Conservation (phyloP, 176 grass and related monocot genomes). For the Carex myosuroides region DNA sequence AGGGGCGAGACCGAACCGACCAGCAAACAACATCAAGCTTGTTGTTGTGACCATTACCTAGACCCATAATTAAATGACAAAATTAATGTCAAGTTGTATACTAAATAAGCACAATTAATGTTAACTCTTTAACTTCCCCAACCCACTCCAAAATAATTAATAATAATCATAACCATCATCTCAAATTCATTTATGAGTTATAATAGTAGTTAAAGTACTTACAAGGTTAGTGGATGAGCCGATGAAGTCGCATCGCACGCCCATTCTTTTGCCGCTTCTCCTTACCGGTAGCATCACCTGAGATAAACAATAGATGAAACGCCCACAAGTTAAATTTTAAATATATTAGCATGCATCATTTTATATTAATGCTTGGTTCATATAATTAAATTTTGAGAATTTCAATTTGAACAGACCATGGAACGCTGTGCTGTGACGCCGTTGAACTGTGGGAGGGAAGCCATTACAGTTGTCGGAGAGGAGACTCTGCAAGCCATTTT, state of each 20-base stretch:
- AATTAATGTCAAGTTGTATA: not conserved
- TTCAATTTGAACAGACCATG: slow-evolving; percentile 26
- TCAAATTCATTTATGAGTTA: not conserved
- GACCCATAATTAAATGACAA: not conserved
- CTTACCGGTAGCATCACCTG: slow-evolving; percentile 36
- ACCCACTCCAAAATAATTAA: not conserved
- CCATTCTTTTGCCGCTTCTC: slow-evolving; percentile 34
- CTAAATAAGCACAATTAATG: not conserved
- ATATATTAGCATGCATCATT: not conserved
- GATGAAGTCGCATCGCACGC: slow-evolving; percentile 87
- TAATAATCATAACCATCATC: no score
- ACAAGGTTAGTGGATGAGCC: slow-evolving; percentile 81
- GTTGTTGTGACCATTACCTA: slow-evolving; percentile 93
- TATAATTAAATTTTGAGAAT: not conserved
- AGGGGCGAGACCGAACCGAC: slow-evolving; percentile 89
- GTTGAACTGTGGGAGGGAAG: slow-evolving; percentile 51
- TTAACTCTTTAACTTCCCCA: no score
- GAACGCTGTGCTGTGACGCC: slow-evolving; percentile 47
- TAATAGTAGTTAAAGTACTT: not conserved
- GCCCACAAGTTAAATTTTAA: not conserved
- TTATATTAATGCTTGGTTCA: not conserved
- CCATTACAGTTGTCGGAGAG: slow-evolving; percentile 38
- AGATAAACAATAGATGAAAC: not conserved
- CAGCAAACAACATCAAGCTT: slow-evolving; percentile 92
- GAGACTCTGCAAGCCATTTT: slow-evolving; percentile 74